Evolutionary conservation across 495 filamentous ascomycete species (phyloP), one percentile per base, ranked within the genome.

Genomic region (Eremomyces bilateralis): DNA sequence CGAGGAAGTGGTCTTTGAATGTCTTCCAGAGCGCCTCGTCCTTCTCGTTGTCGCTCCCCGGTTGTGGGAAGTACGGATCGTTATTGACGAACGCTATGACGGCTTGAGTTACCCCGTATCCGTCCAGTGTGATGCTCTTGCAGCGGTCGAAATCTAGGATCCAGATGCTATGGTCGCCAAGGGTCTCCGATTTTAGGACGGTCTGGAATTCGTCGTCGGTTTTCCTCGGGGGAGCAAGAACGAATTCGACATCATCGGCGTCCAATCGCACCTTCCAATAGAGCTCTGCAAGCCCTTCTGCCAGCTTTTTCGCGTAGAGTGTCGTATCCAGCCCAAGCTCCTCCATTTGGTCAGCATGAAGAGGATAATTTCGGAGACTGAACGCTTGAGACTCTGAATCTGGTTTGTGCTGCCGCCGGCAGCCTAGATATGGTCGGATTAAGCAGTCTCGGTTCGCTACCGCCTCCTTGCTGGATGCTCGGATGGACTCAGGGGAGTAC

Each of bases 171-270:
- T 27, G 24, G 6, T 27, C 24, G 24, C 24, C 24, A 13, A 27
- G 24, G 13, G 24, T 8, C 8, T 27, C 24, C 24, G 24, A 27
- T 6, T 6, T 8, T 6, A 27, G 6, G n/a, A n/a, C n/a, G n/a
- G n/a, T n/a, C n/a, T n/a, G n/a, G n/a, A n/a, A n/a, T n/a, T n/a
- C n/a, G n/a, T n/a, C n/a, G n/a, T n/a, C n/a, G n/a, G n/a, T n/a
- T n/a, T n/a, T n/a, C n/a, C n/a, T n/a, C n/a, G n/a, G n/a, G 13
- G 24, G 24, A 27, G 53, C 60, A 3, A 69, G 57, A 18, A 66
- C 62, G 39, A 65, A 66, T 36, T 69, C 64, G 17, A 66, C 48
- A 33, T 65, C 64, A 27, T 56, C 57, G 0, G 47, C 61, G 39
- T 67, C 62, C 3, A 66, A 37, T 15, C 46, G 36, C 0, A 31